Conservation (phyloP, 2,329 filamentous ascomycete species). For the Cladosporium halotolerans region DNA sequence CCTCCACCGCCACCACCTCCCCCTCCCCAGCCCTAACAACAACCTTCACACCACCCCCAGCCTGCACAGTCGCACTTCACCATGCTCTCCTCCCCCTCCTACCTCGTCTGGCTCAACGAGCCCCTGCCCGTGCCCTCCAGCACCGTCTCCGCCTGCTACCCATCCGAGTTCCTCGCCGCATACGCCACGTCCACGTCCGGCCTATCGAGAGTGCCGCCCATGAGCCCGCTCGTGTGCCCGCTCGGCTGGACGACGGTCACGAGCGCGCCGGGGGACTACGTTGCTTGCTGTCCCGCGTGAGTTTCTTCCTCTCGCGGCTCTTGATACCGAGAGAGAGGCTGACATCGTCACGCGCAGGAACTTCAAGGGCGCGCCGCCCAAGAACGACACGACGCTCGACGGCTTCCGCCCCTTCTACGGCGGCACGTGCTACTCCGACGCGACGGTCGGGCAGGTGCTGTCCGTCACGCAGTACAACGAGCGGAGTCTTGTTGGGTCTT, state of each 20-base stretch:
- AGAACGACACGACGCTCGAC: slow-evolving; percentile 9
- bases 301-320: background rate
- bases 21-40: background rate
- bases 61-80: background rate
- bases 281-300: slow-evolving; percentile 16
- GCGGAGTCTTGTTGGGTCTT: slow-evolving; percentile 9
- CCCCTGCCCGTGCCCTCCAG: slow-evolving; percentile 10
- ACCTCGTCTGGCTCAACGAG: slow-evolving; percentile 14
- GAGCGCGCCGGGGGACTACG: slow-evolving; percentile 14
- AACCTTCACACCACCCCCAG: background rate
- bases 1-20: background rate
- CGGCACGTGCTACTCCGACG: slow-evolving; percentile 15
- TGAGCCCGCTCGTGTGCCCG: slow-evolving; percentile 14
- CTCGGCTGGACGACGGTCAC: slow-evolving; percentile 12
- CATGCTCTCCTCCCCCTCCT: background rate
- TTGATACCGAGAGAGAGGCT: background rate
- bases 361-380: slow-evolving; percentile 9
- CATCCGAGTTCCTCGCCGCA: slow-evolving; percentile 8
- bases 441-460: slow-evolving; percentile 3
- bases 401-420: slow-evolving; percentile 14
- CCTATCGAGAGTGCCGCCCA: slow-evolving; percentile 12
- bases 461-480: slow-evolving; percentile 14
- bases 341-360: background rate
- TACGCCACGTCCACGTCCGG: slow-evolving; percentile 6
- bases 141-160: slow-evolving; percentile 13